These are phyloP conservation scores for Selaginella tamariscina DNA, from an alignment of 75 land plant genomes.

Conservation along the genomic window DNA sequence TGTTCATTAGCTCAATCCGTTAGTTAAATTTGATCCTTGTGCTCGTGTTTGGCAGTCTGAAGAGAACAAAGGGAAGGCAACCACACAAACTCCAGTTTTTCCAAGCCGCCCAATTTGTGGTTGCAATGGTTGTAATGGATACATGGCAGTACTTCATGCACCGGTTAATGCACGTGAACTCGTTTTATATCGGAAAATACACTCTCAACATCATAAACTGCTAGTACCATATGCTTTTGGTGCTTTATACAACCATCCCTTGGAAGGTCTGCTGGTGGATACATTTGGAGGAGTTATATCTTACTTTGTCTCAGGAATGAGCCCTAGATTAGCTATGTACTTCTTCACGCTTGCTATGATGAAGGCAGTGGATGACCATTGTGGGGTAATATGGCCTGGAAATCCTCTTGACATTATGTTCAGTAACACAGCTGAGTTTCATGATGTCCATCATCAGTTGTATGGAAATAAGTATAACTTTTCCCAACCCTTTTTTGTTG, in stretches of 20 bases:
- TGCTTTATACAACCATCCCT: constrained; percentile 74
- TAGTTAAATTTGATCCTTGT: not conserved
- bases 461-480: constrained; percentile 72
- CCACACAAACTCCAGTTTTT: not conserved
- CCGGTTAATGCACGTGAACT: constrained; percentile 63
- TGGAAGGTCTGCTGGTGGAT: constrained; percentile 77
- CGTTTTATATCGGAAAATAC: constrained; percentile 61
- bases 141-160: constrained; percentile 81
- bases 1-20: not conserved
- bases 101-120: constrained; percentile 29
- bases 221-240: constrained; percentile 77
- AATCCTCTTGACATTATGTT: constrained; percentile 66
- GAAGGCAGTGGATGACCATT: constrained; percentile 70
- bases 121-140: constrained; percentile 59
- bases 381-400: constrained; percentile 60
- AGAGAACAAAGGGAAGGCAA: not conserved
- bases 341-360: constrained; percentile 72
- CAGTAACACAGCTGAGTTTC: constrained; percentile 70
- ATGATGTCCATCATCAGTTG: constrained; percentile 83
- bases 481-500: constrained; percentile 77
- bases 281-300: constrained; percentile 74
- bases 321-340: constrained; percentile 53
- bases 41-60: not conserved
- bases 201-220: constrained; percentile 67
- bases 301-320: constrained; percentile 68